These are phyloP conservation scores for Phallus indusiatus DNA, from an alignment of 768 basidiomycete species.

Conservation along the genomic window DNA sequence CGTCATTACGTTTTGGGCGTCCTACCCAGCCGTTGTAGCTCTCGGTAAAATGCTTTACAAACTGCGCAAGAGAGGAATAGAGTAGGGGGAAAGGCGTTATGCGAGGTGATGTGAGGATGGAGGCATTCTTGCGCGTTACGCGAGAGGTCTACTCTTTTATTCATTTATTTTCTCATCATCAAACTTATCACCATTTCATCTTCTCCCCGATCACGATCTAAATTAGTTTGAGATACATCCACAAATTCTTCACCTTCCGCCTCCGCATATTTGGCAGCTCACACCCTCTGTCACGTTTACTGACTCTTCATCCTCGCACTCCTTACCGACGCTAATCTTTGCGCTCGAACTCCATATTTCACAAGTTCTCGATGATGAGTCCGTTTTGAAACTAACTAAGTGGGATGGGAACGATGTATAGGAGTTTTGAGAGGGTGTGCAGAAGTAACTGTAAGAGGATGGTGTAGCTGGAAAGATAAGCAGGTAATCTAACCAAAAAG, in stretches of 20 bases:
- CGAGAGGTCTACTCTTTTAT: conserved; percentile 50
- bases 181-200: not conserved
- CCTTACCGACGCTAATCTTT: conserved; percentile 47
- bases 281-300: conserved; percentile 20
- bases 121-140: conserved; percentile 69
- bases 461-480: not conserved
- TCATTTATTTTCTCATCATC: no score
- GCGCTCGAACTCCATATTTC: conserved; percentile 75
- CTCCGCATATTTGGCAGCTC: conserved; percentile 87
- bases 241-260: conserved; percentile 70
- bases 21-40: conserved; percentile 75
- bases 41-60: conserved; percentile 86
- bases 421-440: conserved; percentile 25
- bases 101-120: conserved; percentile 55
- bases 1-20: conserved; percentile 72
- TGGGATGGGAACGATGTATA: conserved; percentile 53
- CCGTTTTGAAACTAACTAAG: conserved; percentile 59
- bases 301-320: conserved; percentile 15
- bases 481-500: not conserved
- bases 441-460: conserved; percentile 64
- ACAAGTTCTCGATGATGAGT: conserved; percentile 55
- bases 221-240: conserved; percentile 74
- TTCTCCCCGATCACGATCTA: not conserved
- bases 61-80: conserved; percentile 68
- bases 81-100: not conserved